Evolutionary conservation across 495 filamentous ascomycete species (phyloP).

Genomic region (Stereocaulon alpinum): DNA sequence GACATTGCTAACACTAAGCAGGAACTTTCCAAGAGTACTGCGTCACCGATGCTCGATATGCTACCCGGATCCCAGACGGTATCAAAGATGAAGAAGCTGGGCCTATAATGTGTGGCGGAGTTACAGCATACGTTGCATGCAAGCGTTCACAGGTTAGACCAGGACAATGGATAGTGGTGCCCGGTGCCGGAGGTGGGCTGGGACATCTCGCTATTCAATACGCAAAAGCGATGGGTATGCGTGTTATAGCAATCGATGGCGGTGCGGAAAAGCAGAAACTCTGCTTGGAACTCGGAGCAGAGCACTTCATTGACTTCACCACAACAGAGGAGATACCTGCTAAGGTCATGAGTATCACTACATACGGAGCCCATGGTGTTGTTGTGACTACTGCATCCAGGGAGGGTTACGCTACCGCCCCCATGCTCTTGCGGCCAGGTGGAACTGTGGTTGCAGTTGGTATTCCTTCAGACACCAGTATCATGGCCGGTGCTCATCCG

Average conservation of each 20-base stretch:
- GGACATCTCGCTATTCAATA: slow-evolving; percentile 56
- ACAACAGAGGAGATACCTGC: not conserved
- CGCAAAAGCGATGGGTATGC: slow-evolving; percentile 24
- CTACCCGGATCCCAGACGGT: slow-evolving; percentile 35
- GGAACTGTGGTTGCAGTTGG: slow-evolving; percentile 7
- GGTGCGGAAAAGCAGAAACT: not conserved
- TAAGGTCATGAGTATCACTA: not conserved
- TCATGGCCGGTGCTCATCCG: slow-evolving; percentile 1
- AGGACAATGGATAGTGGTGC: slow-evolving; percentile 44
- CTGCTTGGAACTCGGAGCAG: not conserved
- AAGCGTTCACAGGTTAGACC: slow-evolving; percentile 33
- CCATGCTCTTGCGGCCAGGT: not conserved
- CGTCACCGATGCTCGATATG: slow-evolving; percentile 4
- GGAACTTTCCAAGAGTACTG: slow-evolving; percentile 5
- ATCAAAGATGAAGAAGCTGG: slow-evolving; percentile 38
- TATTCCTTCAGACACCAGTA: not conserved
- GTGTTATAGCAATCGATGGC: no score
- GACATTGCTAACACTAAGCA: not conserved
- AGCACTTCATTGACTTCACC: slow-evolving; percentile 2
- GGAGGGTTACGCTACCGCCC: not conserved
- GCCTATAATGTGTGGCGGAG: slow-evolving; percentile 46
- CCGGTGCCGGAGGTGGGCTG: slow-evolving; percentile 48
- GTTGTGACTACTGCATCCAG: not conserved
- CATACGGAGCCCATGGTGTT: slow-evolving; percentile 1
- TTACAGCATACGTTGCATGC: slow-evolving; percentile 42